phyloP scores from a whole-genome alignment of 2,329 filamentous ascomycete genomes.

The Chalara sp. region DNA sequence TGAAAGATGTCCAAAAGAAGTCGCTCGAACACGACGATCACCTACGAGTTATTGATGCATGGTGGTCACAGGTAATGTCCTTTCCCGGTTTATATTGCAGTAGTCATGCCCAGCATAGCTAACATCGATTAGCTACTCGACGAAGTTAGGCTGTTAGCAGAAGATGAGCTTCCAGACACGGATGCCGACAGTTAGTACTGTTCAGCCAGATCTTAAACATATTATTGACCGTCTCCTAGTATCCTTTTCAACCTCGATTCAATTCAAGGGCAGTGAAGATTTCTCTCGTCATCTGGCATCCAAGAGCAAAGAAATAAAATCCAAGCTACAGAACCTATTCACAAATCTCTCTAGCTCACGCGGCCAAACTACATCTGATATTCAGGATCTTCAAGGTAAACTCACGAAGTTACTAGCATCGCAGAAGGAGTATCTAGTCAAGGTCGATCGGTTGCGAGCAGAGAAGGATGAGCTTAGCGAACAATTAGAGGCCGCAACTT shows the following conservation, averaged over 20 bases:
- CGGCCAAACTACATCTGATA: conserved; percentile 56
- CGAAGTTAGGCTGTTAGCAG: conserved; percentile 54
- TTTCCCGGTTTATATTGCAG: background rate
- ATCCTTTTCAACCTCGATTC: conserved; percentile 47
- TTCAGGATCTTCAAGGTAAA: conserved; percentile 66
- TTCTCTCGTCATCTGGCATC: conserved; percentile 78
- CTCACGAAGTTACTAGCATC: conserved; percentile 68
- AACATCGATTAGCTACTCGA: conserved; percentile 46
- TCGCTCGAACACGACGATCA: conserved; percentile 87
- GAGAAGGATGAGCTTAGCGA: conserved; percentile 84
- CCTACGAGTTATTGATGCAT: conserved; percentile 80
- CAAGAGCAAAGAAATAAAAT: conserved; percentile 69
- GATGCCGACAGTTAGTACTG: conserved; percentile 18
- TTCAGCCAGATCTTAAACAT: conserved; percentile 9
- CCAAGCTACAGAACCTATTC: conserved; percentile 66
- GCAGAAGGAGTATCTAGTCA: conserved; percentile 74
- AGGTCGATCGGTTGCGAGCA: conserved; percentile 65
- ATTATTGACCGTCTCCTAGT: conserved; percentile 33
- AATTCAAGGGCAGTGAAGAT: conserved; percentile 57
- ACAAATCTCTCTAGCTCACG: conserved; percentile 43
- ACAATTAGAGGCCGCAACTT: conserved; percentile 78
- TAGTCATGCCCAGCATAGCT: conserved; percentile 5
- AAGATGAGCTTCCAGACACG: conserved; percentile 39
- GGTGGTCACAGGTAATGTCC: conserved; percentile 79
- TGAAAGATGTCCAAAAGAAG: conserved; percentile 74